Base-by-base conservation (phyloP, 176 grass and related monocot genomes). In the Panicum miliaceum region DNA sequence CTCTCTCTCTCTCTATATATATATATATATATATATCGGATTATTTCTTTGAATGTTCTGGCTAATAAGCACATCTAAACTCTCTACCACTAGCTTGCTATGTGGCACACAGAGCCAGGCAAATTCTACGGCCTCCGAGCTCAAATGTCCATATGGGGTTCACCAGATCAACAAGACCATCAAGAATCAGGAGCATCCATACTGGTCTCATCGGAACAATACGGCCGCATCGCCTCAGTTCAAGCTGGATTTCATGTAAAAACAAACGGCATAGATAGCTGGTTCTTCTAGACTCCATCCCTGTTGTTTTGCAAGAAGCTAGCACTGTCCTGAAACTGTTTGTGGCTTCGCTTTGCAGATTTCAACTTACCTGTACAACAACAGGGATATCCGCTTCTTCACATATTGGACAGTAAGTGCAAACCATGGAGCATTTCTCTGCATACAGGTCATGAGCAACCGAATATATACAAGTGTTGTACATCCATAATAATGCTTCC, bases 381-480 rank as follows among this genome's bases (percentile, higher is more conserved):
- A 86, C 34, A 53, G n/a, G n/a, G 83, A 90, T 67, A 38, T 86
- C 12, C 88, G 43, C 42, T 90, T 90, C 88, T 90, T 86, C 51
- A 83, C 78, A 83, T 81, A 82, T 34, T 86, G 53, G 63, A 84
- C 73, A 0, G 88, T 90, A 82, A 86, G 88, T 46, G 36, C 14
- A 57, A 50, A 1, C 3, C 13, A 60, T 26, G 57, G n/a, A 60
- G 57, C 26, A 25, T 60, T 60, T 60, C 6, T 54, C 57, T 60
- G 57, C 57, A 60, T 60, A n/a, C 57, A 60, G 57, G 10, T 60
- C n/a, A 25, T 26, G 52, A 54, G 52, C 52, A 54, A 63, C 26
- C 22, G 56, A 23, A 62, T 62, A 29, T 62, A 29, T 14, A 2
- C 3, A 59, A 25, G 26, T 32, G 13, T 6, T 59, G 22, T 59